phyloP scores from a whole-genome alignment of 140 eudicot genomes.

The Anethum foeniculum region DNA sequence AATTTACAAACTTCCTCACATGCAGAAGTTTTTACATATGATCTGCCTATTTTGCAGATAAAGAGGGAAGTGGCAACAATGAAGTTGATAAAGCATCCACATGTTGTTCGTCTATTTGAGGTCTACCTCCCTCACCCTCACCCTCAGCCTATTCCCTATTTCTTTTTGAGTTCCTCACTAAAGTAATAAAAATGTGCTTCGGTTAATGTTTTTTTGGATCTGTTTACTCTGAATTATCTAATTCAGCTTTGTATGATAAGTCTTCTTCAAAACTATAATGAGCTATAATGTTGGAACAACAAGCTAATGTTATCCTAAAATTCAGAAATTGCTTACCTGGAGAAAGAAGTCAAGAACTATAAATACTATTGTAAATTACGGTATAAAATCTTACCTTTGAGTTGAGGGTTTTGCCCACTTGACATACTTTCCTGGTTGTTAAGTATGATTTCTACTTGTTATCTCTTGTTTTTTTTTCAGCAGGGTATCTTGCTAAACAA shows the following conservation, averaged over 20 bases:
- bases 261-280: background rate
- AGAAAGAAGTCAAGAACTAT: background rate
- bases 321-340: background rate
- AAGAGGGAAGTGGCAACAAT: conserved; percentile 93
- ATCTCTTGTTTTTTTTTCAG: background rate
- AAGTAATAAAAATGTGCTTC: background rate
- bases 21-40: background rate
- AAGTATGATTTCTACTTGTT: background rate
- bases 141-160: background rate
- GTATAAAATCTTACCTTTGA: background rate
- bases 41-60: conserved; percentile 47
- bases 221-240: background rate
- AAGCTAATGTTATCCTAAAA: background rate
- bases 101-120: conserved; percentile 79
- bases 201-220: background rate
- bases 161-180: background rate
- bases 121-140: conserved; percentile 34
- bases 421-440: background rate
- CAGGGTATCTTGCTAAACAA: background rate
- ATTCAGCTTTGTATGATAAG: background rate
- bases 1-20: background rate
- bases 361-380: background rate
- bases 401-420: background rate
- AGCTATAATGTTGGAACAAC: background rate
- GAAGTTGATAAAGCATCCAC: conserved; percentile 93